Evolutionary conservation across 169 alveolate genomes (phyloP).

Genomic region (Cryptosporidium parvum): DNA sequence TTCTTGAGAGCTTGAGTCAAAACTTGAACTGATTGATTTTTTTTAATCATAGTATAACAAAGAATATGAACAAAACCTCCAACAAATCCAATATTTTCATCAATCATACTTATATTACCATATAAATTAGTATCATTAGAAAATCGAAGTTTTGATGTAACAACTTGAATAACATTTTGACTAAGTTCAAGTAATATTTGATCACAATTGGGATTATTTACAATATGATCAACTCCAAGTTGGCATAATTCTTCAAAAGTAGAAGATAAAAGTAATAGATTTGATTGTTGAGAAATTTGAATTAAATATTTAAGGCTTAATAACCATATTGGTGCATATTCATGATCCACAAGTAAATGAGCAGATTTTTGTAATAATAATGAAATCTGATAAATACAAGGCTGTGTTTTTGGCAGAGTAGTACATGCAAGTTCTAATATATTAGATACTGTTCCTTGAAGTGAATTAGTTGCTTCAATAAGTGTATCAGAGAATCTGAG

Average conservation of each 20-base stretch:
- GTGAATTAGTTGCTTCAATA: slow-evolving; percentile 57
- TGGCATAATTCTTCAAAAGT: slow-evolving; percentile 70
- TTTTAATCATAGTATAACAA: slow-evolving; percentile 60
- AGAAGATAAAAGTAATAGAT: slow-evolving; percentile 12
- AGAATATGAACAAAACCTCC: slow-evolving; percentile 47
- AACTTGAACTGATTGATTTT: background rate
- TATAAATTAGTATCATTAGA: slow-evolving; percentile 3
- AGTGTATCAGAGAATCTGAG: slow-evolving; percentile 59
- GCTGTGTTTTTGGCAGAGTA: slow-evolving; percentile 38
- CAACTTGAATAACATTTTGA: slow-evolving; percentile 37
- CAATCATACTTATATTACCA: slow-evolving; percentile 54
- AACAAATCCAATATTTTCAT: slow-evolving; percentile 70
- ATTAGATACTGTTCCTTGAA: slow-evolving; percentile 52
- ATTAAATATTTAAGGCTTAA: slow-evolving; percentile 40
- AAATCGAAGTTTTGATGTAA: slow-evolving; percentile 14
- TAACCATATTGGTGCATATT: slow-evolving; percentile 30
- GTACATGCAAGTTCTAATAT: slow-evolving; percentile 44
- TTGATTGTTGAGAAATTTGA: slow-evolving; percentile 30
- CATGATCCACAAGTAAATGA: slow-evolving; percentile 10
- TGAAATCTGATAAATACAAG: slow-evolving; percentile 56
- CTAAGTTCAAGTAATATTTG: slow-evolving; percentile 56
- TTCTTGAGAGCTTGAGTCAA: slow-evolving; percentile 18
- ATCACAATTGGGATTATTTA: slow-evolving; percentile 40
- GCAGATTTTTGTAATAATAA: slow-evolving; percentile 65
- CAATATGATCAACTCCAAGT: slow-evolving; percentile 52